Conservation (phyloP, 2,329 filamentous ascomycete genomes). For the Penicillium oxalicum region DNA sequence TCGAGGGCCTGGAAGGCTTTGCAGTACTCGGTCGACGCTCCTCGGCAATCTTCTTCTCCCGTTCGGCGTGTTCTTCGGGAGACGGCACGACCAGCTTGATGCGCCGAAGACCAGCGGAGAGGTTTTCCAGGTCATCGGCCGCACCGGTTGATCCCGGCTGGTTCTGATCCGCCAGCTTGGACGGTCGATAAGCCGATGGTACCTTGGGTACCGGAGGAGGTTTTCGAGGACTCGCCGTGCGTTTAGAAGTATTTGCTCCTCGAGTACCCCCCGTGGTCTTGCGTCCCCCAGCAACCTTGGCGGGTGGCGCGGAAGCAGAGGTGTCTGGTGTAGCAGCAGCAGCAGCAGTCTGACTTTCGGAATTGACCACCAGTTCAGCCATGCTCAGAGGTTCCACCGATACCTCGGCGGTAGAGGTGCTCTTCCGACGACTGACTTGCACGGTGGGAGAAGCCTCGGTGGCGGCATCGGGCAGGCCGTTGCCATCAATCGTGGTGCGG, state of each 20-base stretch:
- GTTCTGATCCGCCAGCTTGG: conserved; percentile 14
- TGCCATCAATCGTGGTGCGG: conserved; percentile 56
- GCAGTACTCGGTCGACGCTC: conserved; percentile 31
- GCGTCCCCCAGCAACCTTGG: conserved; percentile 46
- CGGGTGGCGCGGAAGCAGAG: conserved; percentile 3
- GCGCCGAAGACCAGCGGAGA: conserved; percentile 49
- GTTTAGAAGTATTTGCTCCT: conserved; percentile 37
- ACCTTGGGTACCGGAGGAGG: conserved; percentile 40
- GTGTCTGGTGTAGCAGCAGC: conserved; percentile 1
- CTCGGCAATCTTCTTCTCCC: conserved; percentile 43
- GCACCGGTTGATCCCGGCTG: neutral
- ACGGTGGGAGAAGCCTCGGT: conserved; percentile 18
- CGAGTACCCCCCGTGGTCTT: conserved; percentile 54
- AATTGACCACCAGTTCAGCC: conserved; percentile 1
- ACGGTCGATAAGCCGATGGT: conserved; percentile 31
- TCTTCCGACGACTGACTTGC: conserved; percentile 26
- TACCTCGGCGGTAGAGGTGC: conserved; percentile 11
- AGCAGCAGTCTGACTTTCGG: neutral
- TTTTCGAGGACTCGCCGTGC: conserved; percentile 31
- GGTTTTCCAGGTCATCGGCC: conserved; percentile 43
- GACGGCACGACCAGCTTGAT: conserved; percentile 56
- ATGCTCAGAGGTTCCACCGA: conserved; percentile 11
- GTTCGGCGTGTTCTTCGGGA: conserved; percentile 51
- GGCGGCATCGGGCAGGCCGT: conserved; percentile 39
- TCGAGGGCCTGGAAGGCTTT: conserved; percentile 16